These are phyloP conservation scores for Umbelopsis sp. DNA, from an alignment of 192 early-diverging fungal species.

Conservation along the genomic window DNA sequence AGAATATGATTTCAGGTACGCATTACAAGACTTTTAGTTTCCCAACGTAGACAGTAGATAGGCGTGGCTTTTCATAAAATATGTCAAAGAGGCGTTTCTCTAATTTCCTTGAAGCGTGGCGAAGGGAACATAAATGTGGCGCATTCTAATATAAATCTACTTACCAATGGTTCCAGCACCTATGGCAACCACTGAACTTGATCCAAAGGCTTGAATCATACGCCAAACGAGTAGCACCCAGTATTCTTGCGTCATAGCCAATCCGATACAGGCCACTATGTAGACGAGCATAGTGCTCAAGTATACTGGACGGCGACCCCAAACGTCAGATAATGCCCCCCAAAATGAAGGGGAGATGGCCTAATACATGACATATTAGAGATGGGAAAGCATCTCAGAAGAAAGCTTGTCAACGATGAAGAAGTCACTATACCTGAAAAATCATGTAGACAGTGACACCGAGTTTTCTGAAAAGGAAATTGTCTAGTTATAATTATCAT, in stretches of 20 bases:
- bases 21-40: not conserved
- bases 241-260: constrained; percentile 24
- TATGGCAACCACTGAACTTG: constrained; percentile 35
- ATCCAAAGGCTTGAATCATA: constrained; percentile 33
- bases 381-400: not conserved
- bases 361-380: not conserved
- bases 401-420: not conserved
- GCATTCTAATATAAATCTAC: constrained; percentile 12
- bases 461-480: constrained; percentile 11
- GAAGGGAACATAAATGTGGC: not conserved
- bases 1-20: not conserved
- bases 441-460: constrained; percentile 33
- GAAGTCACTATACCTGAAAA: constrained; percentile 21
- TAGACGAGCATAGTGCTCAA: constrained; percentile 31
- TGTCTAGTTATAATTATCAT: not conserved
- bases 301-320: constrained; percentile 37
- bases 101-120: not conserved
- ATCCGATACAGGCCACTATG: constrained; percentile 30
- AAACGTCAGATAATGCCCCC: constrained; percentile 30
- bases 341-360: constrained; percentile 37
- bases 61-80: not conserved
- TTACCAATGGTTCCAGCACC: constrained; percentile 40
- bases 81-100: not conserved
- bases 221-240: constrained; percentile 27
- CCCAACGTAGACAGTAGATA: not conserved